Conservation (phyloP, 257 asterid species). For the Knoxia roxburghii region DNA sequence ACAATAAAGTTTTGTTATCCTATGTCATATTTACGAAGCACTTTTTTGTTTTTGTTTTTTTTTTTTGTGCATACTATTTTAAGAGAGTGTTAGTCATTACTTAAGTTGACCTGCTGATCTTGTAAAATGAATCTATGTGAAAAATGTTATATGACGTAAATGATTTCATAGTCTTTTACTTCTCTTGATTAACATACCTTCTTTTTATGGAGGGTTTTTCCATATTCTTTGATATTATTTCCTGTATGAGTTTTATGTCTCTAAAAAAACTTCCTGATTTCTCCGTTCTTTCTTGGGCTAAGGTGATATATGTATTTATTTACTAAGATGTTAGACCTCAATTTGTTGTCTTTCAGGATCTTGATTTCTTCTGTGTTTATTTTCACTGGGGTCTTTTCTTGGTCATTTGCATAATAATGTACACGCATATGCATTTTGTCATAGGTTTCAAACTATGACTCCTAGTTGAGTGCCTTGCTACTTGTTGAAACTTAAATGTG, state of each 20-base stretch:
- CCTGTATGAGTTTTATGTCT: neutral
- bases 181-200: neutral
- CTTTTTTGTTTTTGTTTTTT: neutral
- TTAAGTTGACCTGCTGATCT: neutral
- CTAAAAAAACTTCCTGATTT: neutral
- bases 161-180: neutral
- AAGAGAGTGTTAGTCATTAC: neutral
- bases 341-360: neutral
- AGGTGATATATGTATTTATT: neutral
- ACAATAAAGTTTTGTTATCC: neutral
- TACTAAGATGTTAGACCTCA: neutral
- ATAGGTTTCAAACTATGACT: neutral
- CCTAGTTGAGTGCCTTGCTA: neutral
- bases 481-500: neutral
- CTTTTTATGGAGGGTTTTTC: neutral
- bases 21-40: neutral
- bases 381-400: neutral
- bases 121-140: neutral
- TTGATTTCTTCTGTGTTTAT: neutral
- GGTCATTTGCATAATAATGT: neutral
- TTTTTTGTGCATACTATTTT: neutral
- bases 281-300: neutral
- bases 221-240: neutral
- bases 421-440: neutral
- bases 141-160: neutral